A percentile compares a stretch with the other conserved stretches of the same genome.
Conservation (phyloP, 768 basidiomycete species). For the Hygrophorus russula region DNA sequence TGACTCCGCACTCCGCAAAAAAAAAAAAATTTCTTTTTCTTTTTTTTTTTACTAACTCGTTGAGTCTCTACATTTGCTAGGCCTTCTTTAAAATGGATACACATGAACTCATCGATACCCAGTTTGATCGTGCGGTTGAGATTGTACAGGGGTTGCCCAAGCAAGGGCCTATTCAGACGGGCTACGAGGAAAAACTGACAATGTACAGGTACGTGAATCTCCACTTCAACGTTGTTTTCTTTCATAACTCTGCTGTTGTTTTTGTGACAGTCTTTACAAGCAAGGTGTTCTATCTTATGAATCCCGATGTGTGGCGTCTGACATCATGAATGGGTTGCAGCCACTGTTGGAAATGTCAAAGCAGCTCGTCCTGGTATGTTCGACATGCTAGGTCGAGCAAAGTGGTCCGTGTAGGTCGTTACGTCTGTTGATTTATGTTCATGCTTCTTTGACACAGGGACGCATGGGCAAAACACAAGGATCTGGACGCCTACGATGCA, state of each 20-base stretch:
- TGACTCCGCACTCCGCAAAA: no score
- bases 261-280: slow-evolving; percentile 63
- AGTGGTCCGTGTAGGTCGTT: slow-evolving; percentile 52
- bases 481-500: slow-evolving; percentile 66
- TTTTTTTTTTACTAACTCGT: no score
- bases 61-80: no score
- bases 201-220: slow-evolving; percentile 68
- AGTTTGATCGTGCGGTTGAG: slow-evolving; percentile 90
- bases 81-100: slow-evolving; percentile 59
- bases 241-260: slow-evolving; percentile 6
- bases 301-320: background rate
- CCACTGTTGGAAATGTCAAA: slow-evolving; percentile 83
- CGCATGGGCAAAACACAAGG: slow-evolving; percentile 91
- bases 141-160: slow-evolving; percentile 90
- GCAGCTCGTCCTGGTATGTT: slow-evolving; percentile 72
- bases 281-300: slow-evolving; percentile 48
- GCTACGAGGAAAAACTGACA: slow-evolving; percentile 87
- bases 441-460: slow-evolving; percentile 44
- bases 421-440: background rate
- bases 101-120: slow-evolving; percentile 59
- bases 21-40: no score
- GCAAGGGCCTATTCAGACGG: slow-evolving; percentile 90
- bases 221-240: background rate
- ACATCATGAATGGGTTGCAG: slow-evolving; percentile 27
- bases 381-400: slow-evolving; percentile 87